Evolutionary conservation across 2,329 filamentous ascomycete species (phyloP), one percentile per base, ranked within the genome.

Genomic region (Chaetomium sp.): DNA sequence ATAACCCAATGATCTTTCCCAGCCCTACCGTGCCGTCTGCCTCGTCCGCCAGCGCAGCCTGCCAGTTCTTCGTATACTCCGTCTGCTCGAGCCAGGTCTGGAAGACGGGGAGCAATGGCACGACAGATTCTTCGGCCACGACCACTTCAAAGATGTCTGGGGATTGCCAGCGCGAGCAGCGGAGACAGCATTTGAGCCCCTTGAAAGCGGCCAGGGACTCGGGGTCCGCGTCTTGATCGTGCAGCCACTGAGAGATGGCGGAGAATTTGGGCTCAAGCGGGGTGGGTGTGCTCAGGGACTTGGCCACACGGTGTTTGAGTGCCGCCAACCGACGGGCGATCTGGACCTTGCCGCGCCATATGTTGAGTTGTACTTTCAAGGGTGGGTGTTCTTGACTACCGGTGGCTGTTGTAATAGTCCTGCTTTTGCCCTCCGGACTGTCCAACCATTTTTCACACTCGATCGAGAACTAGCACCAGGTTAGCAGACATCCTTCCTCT

Each of bases 71-170:
- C 19, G 19, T 27, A 27, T 27, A 27, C 19, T 27, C 5, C 38
- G 3, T n/a, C 50, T 47, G 54, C 2, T 19, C n/a, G 7, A 53
- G 35, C 45, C 45, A 56, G 27, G 33, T 36, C 34, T 48, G 49
- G n/a, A 53, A 53, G 1, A 45, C n/a, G 1, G 14, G n/a, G 6
- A 53, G 10, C 19, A 35, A 45, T 27, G 54, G 49, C 44, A 56
- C 50, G 3, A 38, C 54, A 40, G 49, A 53, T 42, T 56, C 54
- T n/a, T 56, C 45, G 8, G 11, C 10, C 6, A 11, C 10, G n/a
- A 48, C 49, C 6, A 53, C 35, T 33, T 56, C 44, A 10, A 56
- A 56, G 10, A 53, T 49, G 32, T 56, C 54, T 5, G 49, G 54
- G 11, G 10, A 11, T 7, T 7, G 49, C 7, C 7, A 9, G n/a